Base-by-base conservation (phyloP, 2,329 filamentous ascomycete species). In the Xylariomycetidae sp. region DNA sequence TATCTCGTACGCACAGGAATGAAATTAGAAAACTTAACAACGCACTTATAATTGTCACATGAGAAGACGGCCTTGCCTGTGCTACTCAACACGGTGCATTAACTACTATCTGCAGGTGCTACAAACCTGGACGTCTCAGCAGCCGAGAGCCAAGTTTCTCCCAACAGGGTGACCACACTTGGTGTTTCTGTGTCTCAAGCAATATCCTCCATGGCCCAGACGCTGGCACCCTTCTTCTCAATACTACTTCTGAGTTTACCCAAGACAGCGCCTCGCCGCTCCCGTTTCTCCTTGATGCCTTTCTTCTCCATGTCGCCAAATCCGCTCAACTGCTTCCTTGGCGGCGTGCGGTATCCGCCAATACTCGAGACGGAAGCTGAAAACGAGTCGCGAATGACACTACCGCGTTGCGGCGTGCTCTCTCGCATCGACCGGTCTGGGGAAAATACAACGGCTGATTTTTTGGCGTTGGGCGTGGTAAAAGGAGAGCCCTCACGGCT, bases 241-340 rank as follows among this genome's bases (percentile, higher is more conserved):
- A 77, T 59, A 40, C 62, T 69, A 5, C 45, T 54, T 57, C 61
- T 67, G 31, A 82, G 54, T 53, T 72, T 74, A 19, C 59, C 59
- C 17, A 77, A 58, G 7, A 79, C 69, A 4, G 64, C 69, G 47
- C 67, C 67, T 45, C 75, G 64, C 40, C 63, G 69, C n/a, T 66
- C 65, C 41, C 67, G 59, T 56, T 72, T 75, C 37, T 67, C 64
- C 57, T 69, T 76, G 36, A 82, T 54, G 17, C 66, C 64, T 17
- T 59, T 60, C 61, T 78, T 81, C 52, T 83, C 80, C 33, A 71
- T 66, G 19, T 64, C 61, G 37, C 69, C 77, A 45, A 77, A 82
- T 13, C 75, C 75, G 40, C 69, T 78, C 36, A 82, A 48, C 64
- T 80, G 82, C 63, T 75, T 80, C 27, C 76, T 62, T 3, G 74